A percentile compares a stretch with the other conserved stretches of the same genome.
phyloP scores from a whole-genome alignment of 2,329 filamentous ascomycete genomes.

The Plenodomus lindquistii region DNA sequence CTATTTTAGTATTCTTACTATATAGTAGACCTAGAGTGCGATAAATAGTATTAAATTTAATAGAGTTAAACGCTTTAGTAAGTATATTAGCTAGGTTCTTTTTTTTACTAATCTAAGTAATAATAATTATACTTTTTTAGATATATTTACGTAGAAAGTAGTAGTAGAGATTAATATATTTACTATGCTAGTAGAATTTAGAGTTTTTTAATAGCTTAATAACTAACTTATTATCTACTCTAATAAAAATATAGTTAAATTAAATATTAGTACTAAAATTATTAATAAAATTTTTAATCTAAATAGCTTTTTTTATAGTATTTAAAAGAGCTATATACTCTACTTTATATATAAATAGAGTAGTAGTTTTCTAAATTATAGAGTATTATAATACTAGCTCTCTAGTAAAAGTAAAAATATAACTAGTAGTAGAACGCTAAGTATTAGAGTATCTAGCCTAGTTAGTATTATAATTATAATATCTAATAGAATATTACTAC shows the following conservation, averaged over 20 bases:
- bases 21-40: too few relatives aligned
- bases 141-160: conserved; percentile 12
- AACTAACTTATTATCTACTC: neutral
- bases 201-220: conserved; percentile 9
- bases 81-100: conserved; percentile 5
- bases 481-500: too few relatives aligned
- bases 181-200: conserved; percentile 8
- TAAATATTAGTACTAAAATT: neutral
- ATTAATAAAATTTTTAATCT: conserved; percentile 10
- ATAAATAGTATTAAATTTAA: too few relatives aligned
- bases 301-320: conserved; percentile 20
- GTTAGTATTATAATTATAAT: neutral
- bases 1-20: too few relatives aligned
- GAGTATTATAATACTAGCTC: conserved; percentile 17
- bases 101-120: neutral
- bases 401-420: neutral
- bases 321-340: conserved; percentile 19
- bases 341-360: conserved; percentile 19
- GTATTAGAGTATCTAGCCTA: neutral
- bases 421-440: conserved; percentile 3
- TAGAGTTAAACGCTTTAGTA: conserved; percentile 6
- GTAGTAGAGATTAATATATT: conserved; percentile 17
- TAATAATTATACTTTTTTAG: neutral
- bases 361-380: conserved; percentile 14
- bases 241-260: neutral